Percentiles rank a stretch among this genome's conserved stretches.
Conservation (phyloP, 164 flowering plant genomes). For the Magnolia officinalis region DNA sequence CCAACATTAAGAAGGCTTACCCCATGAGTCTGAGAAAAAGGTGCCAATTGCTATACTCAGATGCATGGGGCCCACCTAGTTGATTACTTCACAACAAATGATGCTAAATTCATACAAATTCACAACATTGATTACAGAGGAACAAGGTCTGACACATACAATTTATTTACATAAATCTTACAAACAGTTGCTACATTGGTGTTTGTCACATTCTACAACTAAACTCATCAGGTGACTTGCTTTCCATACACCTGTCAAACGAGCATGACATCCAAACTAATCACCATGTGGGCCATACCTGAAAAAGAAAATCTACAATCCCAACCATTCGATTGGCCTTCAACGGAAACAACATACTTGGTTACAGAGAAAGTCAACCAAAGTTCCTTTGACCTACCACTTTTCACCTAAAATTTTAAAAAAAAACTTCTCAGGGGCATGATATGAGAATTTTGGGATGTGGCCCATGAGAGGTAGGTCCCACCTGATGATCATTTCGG, state of each 20-base stretch:
- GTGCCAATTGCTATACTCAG: too few species aligned
- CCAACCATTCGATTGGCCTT: too few species aligned
- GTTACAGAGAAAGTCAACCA: too few species aligned
- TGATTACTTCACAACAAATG: background rate
- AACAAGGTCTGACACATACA: background rate
- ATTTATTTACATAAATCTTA: background rate
- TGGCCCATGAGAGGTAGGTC: background rate
- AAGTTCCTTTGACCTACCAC: too few species aligned
- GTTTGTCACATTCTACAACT: background rate
- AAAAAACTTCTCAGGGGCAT: too few species aligned
- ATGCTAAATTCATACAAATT: background rate
- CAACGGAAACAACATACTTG: too few species aligned
- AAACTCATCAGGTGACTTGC: background rate
- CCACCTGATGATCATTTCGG: background rate
- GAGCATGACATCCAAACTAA: background rate
- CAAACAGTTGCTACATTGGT: background rate
- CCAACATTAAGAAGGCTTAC: too few species aligned
- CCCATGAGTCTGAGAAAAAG: too few species aligned
- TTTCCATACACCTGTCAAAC: background rate
- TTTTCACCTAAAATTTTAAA: too few species aligned
- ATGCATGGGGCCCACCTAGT: too few species aligned
- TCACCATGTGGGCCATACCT: background rate
- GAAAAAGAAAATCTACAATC: background rate
- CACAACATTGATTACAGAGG: slow-evolving; percentile 9
- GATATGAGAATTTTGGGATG: background rate